A percentile compares a stretch with the other conserved stretches of the same genome.
These are phyloP conservation scores for Petrea volubilis DNA, from an alignment of 257 asterid genomes.

Conservation along the genomic window DNA sequence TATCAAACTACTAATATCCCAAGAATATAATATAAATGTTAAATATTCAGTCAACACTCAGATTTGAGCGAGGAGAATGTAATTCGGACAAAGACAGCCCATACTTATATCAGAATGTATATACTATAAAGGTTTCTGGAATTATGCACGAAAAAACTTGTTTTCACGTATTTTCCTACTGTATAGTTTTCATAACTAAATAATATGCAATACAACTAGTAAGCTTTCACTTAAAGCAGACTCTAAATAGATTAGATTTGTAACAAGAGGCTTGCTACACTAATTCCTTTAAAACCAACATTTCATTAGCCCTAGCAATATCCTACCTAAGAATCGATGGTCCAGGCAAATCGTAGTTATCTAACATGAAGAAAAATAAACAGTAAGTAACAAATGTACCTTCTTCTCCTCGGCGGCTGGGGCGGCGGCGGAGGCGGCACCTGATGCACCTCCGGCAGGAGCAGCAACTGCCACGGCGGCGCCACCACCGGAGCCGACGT, in stretches of 20 bases:
- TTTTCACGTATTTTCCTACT: neutral
- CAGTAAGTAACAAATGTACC: slow-evolving; percentile 21
- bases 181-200: neutral
- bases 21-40: neutral
- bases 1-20: neutral
- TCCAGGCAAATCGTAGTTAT: too few relatives aligned
- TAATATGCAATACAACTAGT: neutral
- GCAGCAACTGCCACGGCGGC: slow-evolving; percentile 53
- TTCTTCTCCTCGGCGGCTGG: slow-evolving; percentile 55
- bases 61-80: neutral
- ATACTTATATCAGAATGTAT: neutral
- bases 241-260: neutral
- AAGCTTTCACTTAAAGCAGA: neutral
- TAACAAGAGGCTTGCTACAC: neutral
- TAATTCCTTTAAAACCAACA: neutral
- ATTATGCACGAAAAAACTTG: neutral
- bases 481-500: slow-evolving; percentile 74
- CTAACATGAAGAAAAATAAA: neutral
- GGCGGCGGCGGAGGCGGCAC: slow-evolving; percentile 60
- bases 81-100: neutral
- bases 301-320: too few relatives aligned
- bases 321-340: neutral
- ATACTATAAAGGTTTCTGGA: neutral
- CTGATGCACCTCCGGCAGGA: slow-evolving; percentile 42
- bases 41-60: neutral